Evolutionary conservation across 495 filamentous ascomycete genomes (phyloP).

Genomic region (Glutinoglossum americanum): DNA sequence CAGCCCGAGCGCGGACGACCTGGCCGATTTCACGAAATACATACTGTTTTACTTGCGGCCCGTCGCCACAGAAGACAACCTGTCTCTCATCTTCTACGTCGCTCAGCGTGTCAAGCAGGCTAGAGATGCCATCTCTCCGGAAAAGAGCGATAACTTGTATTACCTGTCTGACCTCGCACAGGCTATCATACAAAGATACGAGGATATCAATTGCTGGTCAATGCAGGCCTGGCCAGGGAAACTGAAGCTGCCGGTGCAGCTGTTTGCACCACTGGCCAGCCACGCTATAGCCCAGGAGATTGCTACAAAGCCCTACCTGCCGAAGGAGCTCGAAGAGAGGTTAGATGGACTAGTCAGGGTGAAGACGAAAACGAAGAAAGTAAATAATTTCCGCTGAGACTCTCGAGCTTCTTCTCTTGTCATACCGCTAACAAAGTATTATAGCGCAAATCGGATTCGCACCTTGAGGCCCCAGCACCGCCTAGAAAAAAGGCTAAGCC

Average conservation of each 20-base stretch:
- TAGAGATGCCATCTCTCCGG: conserved; percentile 45
- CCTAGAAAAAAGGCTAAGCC: conserved; percentile 7
- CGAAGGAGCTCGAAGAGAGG: conserved; percentile 58
- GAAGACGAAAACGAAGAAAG: conserved; percentile 4
- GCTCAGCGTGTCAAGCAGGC: conserved; percentile 85
- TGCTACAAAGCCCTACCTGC: conserved; percentile 61
- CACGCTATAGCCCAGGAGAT: conserved; percentile 65
- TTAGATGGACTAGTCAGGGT: conserved; percentile 41
- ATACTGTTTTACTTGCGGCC: conserved; percentile 71
- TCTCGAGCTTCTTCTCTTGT: background rate
- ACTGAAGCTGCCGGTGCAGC: conserved; percentile 50
- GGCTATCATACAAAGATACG: conserved; percentile 59
- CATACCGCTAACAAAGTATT: background rate
- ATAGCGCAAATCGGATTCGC: conserved; percentile 7
- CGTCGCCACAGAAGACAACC: conserved; percentile 66
- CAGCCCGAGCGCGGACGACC: conserved; percentile 37
- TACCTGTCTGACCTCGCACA: conserved; percentile 78
- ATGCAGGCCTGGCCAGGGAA: conserved; percentile 70
- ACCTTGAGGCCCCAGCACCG: background rate
- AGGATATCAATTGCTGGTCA: conserved; percentile 51
- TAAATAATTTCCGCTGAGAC: background rate
- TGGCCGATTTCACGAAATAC: conserved; percentile 65
- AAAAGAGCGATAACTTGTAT: conserved; percentile 47
- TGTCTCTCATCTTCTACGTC: conserved; percentile 75
- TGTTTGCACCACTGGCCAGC: conserved; percentile 53